Evolutionary conservation across 345 rosid genomes (phyloP).

Genomic region (Psidium friedrichsthalianum): DNA sequence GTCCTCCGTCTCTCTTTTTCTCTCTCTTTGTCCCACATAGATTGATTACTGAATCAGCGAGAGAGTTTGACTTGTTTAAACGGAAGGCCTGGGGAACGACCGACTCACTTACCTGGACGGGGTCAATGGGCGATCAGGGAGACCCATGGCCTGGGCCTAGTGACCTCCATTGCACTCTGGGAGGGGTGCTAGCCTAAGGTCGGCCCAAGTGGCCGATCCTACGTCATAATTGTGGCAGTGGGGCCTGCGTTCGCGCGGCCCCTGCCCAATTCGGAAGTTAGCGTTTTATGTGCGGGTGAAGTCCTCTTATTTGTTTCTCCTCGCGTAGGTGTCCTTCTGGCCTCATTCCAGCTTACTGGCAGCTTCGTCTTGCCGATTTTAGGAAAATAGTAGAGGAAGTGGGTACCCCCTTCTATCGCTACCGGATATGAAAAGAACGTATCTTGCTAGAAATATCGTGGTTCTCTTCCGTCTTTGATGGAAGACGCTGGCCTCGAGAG

Average conservation of each 20-base stretch:
- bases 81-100: accelerated
- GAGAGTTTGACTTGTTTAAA: accelerated
- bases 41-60: neutral
- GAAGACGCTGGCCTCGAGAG: neutral
- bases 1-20: no score
- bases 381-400: no score
- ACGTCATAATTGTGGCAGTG: neutral
- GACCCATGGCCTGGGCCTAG: slow-evolving; percentile 1
- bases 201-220: neutral
- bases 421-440: no score
- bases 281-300: no score
- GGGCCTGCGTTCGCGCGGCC: neutral
- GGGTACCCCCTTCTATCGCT: no score
- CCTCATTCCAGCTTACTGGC: no score
- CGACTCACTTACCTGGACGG: neutral
- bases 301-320: no score
- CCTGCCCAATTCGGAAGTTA: neutral
- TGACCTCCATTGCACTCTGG: slow-evolving; percentile 6
- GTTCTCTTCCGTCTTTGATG: neutral
- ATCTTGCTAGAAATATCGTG: neutral
- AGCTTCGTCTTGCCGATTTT: no score
- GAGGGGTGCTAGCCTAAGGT: slow-evolving; percentile 1
- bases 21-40: neutral
- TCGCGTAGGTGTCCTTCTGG: no score
- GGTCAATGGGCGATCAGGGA: neutral